Conservation (phyloP, 176 grass and related monocot genomes). For the Eremochloa ophiuroides region DNA sequence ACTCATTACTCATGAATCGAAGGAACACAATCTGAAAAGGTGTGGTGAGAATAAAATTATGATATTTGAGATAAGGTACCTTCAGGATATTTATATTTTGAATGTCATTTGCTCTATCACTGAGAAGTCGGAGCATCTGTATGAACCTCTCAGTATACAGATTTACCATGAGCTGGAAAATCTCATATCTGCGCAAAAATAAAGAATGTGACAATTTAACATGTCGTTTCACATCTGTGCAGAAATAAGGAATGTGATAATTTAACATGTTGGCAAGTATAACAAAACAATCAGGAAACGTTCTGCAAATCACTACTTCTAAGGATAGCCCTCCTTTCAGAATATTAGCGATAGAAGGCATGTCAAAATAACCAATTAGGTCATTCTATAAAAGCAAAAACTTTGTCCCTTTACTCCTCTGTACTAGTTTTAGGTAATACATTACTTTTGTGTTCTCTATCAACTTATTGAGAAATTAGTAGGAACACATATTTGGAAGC, state of each 20-base stretch:
- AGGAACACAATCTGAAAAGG: constrained; percentile 16
- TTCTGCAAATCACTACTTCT: not conserved
- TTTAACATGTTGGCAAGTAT: constrained; percentile 10
- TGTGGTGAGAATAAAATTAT: not conserved
- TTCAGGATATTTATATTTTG: constrained; percentile 98
- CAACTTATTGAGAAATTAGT: constrained; percentile 10
- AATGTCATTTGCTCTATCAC: constrained; percentile 92
- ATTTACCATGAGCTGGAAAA: constrained; percentile 99
- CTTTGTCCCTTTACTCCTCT: not conserved
- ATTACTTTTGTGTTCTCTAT: constrained; percentile 5
- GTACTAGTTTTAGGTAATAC: constrained; percentile 2
- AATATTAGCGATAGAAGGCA: constrained; percentile 3
- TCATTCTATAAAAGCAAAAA: constrained; percentile 16
- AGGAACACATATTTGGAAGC: not conserved
- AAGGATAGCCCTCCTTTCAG: not conserved
- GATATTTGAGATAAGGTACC: constrained; percentile 39
- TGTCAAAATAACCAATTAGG: constrained; percentile 22
- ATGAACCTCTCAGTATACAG: constrained; percentile 94
- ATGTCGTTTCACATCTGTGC: constrained; percentile 74
- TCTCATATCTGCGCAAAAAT: constrained; percentile 79
- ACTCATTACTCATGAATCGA: constrained; percentile 1
- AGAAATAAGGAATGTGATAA: constrained; percentile 37
- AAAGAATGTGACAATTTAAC: constrained; percentile 30
- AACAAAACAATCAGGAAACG: constrained; percentile 2
- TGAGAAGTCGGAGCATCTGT: constrained; percentile 95